Conservation (phyloP, 306 rosid species). For the Rubus idaeus region DNA sequence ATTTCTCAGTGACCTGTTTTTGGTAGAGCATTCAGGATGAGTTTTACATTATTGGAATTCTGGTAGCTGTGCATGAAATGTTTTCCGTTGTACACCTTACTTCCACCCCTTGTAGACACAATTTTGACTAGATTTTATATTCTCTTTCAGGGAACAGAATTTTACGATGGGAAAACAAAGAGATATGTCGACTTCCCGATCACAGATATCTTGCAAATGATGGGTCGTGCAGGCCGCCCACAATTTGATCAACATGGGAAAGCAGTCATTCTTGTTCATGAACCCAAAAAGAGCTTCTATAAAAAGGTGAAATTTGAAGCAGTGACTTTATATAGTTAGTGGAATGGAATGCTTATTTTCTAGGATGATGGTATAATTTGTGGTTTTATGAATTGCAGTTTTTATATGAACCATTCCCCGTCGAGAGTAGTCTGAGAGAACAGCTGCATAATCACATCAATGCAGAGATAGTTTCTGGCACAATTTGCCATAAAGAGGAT, state of each 20-base stretch:
- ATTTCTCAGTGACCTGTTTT: not conserved
- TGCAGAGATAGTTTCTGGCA: constrained; percentile 95
- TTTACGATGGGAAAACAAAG: constrained; percentile 83
- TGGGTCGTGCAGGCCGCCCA: constrained; percentile 99
- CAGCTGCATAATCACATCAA: constrained; percentile 79
- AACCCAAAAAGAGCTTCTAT: constrained; percentile 96
- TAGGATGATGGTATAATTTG: constrained; percentile 27
- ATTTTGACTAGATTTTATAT: constrained; percentile 4
- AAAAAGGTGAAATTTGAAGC: constrained; percentile 63
- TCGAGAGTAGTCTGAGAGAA: constrained; percentile 96
- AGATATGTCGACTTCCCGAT: constrained; percentile 96
- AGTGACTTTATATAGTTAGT: constrained; percentile 18
- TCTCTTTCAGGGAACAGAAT: constrained; percentile 84
- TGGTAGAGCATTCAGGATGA: not conserved
- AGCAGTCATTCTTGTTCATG: constrained; percentile 99
- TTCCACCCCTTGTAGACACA: not conserved
- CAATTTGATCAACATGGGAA: constrained; percentile 98
- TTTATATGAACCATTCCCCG: constrained; percentile 96
- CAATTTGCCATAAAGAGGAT: constrained; percentile 91
- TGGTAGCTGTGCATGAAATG: not conserved
- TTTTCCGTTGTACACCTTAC: not conserved
- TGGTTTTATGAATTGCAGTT: constrained; percentile 58
- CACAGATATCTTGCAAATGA: constrained; percentile 97
- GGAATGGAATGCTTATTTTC: constrained; percentile 10
- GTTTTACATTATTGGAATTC: not conserved